Base-by-base conservation (phyloP, 257 asterid genomes). In the Salvia splendens region DNA sequence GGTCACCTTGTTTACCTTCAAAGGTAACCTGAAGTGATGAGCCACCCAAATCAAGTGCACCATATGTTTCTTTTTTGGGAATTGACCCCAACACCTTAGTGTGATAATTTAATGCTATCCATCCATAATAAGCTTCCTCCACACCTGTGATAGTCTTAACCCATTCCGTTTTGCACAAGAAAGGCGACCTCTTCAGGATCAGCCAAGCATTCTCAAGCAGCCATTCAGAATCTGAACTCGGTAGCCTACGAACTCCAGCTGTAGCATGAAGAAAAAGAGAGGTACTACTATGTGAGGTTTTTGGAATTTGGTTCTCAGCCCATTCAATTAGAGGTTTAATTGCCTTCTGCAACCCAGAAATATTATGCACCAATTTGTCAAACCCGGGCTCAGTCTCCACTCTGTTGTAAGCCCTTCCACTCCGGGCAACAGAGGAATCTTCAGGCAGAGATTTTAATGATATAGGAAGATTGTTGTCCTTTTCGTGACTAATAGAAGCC, bases 351-450 rank as follows among this genome's bases (percentile, higher is more conserved):
- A 91, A 75, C 11, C 96, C 91, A 48, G 99, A 77, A 35, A 58
- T 69, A 74, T 94, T 84, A 67, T 78, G 91, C 50, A 94, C 97
- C 84, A 94, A 79, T 80, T 88, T 94, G 84, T 94, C 97, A 67
- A 94, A 82, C 33, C 99, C 99, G 12, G 99, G 99, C 78, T 87
- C 97, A n/a, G 95, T 86, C 81, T 94, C 96, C 96, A 90, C 86
- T 78, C 97, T 79, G 82, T 88, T 85, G 80, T 88, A 94, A 57
- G 99, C 99, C 55, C 96, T 89, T n/a, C 95, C 89, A 50, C 75
- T 82, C 70, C 78, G 81, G 6, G 88, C 74, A 56, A 74, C 75
- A 57, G 80, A 72, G 79, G 86, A 82, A 61, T 75, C 85, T 82
- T 88, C 96, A n/a, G 97, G 99, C 80, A 91, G 49, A 33, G 96